A percentile compares a stretch with the other conserved stretches of the same genome.
These are phyloP conservation scores for Nothophaeocryptopus gaeumannii DNA, from an alignment of 2,329 filamentous ascomycete species.

Conservation along the genomic window DNA sequence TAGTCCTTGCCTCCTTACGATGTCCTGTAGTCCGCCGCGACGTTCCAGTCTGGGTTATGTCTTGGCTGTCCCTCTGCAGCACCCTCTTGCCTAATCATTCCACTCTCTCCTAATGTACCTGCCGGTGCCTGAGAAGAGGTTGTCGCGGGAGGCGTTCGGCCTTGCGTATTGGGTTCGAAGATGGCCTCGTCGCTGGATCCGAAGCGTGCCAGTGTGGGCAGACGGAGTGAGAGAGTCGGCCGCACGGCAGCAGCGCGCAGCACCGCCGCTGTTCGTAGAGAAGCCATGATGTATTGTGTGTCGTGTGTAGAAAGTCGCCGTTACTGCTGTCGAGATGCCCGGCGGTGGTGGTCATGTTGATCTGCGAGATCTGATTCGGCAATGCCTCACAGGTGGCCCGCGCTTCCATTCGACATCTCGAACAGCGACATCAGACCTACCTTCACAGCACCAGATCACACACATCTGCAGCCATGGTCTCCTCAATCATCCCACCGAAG, in stretches of 20 bases:
- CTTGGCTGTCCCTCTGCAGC: constrained; percentile 52
- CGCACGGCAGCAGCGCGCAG: constrained; percentile 37
- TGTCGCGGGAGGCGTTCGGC: neutral
- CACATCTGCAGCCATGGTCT: constrained; percentile 45
- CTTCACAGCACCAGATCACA: neutral
- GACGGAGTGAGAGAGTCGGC: constrained; percentile 25
- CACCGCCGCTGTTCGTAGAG: constrained; percentile 37
- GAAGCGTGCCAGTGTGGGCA: constrained; percentile 24
- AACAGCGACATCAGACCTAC: constrained; percentile 14
- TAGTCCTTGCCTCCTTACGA: constrained; percentile 61
- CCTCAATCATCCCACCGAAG: constrained; percentile 99
- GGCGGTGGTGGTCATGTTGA: constrained; percentile 14
- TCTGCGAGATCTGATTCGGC: constrained; percentile 6
- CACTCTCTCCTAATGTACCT: constrained; percentile 24
- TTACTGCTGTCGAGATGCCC: constrained; percentile 2
- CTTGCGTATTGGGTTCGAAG: neutral
- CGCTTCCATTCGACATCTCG: constrained; percentile 14
- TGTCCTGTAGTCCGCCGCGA: constrained; percentile 79
- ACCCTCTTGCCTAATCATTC: constrained; percentile 51
- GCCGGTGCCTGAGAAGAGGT: constrained; percentile 10
- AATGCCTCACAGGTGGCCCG: too few relatives aligned
- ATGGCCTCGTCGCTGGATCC: constrained; percentile 10
- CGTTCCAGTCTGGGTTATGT: constrained; percentile 78
- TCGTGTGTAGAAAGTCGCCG: neutral
- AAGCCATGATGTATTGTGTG: constrained; percentile 20